These are phyloP conservation scores for Hericium coralloides DNA, from an alignment of 768 basidiomycete genomes.

Conservation along the genomic window DNA sequence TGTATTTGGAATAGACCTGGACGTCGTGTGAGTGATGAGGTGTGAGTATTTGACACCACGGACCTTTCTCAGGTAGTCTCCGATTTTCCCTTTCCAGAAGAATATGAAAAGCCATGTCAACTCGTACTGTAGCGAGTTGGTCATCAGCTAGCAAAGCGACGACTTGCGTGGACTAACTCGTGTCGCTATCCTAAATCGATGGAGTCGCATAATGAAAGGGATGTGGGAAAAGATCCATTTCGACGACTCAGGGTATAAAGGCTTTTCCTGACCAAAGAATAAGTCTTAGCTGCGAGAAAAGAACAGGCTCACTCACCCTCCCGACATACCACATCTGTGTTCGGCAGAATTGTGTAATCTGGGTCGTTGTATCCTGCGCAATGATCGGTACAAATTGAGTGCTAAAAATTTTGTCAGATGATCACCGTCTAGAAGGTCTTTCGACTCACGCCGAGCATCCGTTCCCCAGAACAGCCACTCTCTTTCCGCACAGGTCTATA, in stretches of 20 bases:
- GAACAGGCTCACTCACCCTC: not conserved
- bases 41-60: not conserved
- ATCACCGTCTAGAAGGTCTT: not conserved
- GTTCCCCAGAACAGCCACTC: constrained; percentile 25
- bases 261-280: not conserved
- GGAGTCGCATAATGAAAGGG: constrained; percentile 7
- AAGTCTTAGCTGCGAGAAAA: not conserved
- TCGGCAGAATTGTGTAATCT: constrained; percentile 21
- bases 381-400: constrained; percentile 23
- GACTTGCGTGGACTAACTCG: not conserved
- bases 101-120: not conserved
- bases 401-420: constrained; percentile 3
- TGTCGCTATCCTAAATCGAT: constrained; percentile 6
- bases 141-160: not conserved
- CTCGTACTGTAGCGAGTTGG: not conserved
- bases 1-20: constrained; percentile 9
- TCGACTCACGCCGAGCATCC: constrained; percentile 18
- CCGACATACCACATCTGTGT: constrained; percentile 20
- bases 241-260: constrained; percentile 2
- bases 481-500: constrained; percentile 18
- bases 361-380: constrained; percentile 12
- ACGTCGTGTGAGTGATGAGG: not conserved
- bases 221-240: constrained; percentile 17
- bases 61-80: not conserved
- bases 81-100: not conserved